A percentile compares a stretch with the other conserved stretches of the same genome.
Conservation (phyloP, 2,329 filamentous ascomycete species). For the Lachnellula arida region DNA sequence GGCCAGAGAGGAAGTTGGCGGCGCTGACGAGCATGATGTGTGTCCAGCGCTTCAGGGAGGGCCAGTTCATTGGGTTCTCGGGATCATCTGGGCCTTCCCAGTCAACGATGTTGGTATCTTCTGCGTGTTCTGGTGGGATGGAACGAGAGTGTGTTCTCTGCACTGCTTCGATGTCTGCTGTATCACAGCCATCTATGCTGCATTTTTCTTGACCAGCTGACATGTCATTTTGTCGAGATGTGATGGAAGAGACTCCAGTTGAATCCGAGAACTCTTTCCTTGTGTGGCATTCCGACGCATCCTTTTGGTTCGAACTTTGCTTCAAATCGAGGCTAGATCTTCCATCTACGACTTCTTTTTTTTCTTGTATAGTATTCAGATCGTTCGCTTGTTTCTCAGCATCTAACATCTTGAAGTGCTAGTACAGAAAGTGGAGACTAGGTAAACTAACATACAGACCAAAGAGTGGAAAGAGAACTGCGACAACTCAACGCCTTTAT, state of each 20-base stretch:
- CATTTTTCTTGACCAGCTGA: background rate
- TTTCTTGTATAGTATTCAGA: background rate
- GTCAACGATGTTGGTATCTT: conserved; percentile 6
- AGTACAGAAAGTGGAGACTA: background rate
- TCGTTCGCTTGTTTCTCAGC: background rate
- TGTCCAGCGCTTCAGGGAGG: conserved; percentile 5
- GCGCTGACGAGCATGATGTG: conserved; percentile 4
- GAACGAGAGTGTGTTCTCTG: background rate
- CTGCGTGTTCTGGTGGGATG: background rate
- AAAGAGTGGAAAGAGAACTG: background rate
- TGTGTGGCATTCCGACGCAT: background rate
- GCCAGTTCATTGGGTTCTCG: conserved; percentile 13
- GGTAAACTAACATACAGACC: background rate
- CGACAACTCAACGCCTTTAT: no score
- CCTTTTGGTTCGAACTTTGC: background rate
- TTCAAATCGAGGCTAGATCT: background rate
- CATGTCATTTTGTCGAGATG: background rate
- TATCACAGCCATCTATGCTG: background rate
- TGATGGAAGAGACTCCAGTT: background rate
- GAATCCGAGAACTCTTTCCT: background rate
- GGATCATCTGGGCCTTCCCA: conserved; percentile 17
- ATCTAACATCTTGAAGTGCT: background rate
- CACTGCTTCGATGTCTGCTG: background rate
- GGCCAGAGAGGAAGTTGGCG: conserved; percentile 20
- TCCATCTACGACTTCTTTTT: background rate